Evolutionary conservation across 225 moss, liverwort and hornwort species (phyloP).

Genomic region (Physcomitrellopsis africana): DNA sequence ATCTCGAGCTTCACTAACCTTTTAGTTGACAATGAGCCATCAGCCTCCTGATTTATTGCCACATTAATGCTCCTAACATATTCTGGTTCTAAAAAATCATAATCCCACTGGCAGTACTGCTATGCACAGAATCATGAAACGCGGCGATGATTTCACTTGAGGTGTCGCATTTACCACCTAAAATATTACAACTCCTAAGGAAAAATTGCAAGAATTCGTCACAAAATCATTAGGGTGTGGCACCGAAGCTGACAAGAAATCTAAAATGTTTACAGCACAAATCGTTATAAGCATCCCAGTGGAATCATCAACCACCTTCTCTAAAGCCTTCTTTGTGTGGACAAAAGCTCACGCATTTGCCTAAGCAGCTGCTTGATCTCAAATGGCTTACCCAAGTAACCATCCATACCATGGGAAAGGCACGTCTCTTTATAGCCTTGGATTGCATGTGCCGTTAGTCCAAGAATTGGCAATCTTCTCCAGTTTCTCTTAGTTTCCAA

Average conservation of each 20-base stretch:
- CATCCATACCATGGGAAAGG: conserved; percentile 27
- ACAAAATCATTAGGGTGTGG: conserved; percentile 26
- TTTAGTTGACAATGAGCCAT: no score
- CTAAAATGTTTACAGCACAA: conserved; percentile 23
- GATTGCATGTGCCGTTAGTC: conserved; percentile 70
- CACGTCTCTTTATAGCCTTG: conserved; percentile 60
- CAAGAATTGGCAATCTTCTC: conserved; percentile 62
- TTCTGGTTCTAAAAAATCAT: no score
- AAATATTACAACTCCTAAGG: conserved; percentile 18
- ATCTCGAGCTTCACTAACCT: no score
- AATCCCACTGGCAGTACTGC: no score
- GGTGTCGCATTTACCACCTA: no score
- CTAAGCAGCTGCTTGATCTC: conserved; percentile 49
- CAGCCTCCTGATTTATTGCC: no score
- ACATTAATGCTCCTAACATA: no score
- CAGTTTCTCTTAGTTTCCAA: conserved; percentile 48
- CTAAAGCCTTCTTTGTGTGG: neutral
- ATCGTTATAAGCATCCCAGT: neutral
- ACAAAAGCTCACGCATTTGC: conserved; percentile 44
- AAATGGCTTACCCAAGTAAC: conserved; percentile 64
- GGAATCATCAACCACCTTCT: neutral
- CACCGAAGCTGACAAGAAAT: conserved; percentile 26
- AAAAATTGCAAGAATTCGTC: conserved; percentile 37
- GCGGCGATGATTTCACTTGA: no score
- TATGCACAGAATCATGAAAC: no score